Percentiles rank a stretch among this genome's conserved stretches.
Conservation (phyloP, 2,329 filamentous ascomycete genomes). For the Cladosporium sp. region DNA sequence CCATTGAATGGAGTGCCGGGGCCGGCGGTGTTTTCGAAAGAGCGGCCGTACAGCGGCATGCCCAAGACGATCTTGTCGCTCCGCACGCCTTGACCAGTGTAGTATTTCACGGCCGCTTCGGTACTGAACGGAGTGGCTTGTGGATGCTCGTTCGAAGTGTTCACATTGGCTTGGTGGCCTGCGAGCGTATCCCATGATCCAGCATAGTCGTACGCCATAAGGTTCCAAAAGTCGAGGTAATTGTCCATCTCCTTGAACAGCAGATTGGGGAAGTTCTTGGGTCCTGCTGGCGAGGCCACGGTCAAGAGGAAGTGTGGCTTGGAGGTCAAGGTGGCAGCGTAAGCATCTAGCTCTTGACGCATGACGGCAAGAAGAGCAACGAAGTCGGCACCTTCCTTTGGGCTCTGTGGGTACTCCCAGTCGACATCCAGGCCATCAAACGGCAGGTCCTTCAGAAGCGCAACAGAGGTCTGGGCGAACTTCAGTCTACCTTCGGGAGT, state of each 20-base stretch:
- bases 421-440: conserved; percentile 59
- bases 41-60: conserved; percentile 87
- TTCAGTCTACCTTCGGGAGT: conserved; percentile 61
- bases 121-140: conserved; percentile 75
- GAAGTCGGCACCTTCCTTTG: conserved; percentile 43
- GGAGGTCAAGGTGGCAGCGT: conserved; percentile 37
- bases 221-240: conserved; percentile 49
- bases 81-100: conserved; percentile 61
- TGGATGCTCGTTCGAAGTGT: conserved; percentile 58
- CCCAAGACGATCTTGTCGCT: conserved; percentile 76
- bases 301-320: conserved; percentile 45
- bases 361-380: conserved; percentile 41
- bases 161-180: conserved; percentile 80
- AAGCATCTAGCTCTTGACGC: conserved; percentile 43
- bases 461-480: conserved; percentile 72
- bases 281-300: conserved; percentile 47
- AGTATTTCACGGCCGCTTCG: conserved; percentile 67
- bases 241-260: conserved; percentile 41
- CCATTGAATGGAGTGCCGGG: conserved; percentile 69
- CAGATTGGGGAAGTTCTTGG: conserved; percentile 45
- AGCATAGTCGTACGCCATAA: conserved; percentile 58
- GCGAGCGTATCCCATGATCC: conserved; percentile 73
- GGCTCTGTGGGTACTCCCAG: conserved; percentile 49
- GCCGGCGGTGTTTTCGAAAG: conserved; percentile 76
- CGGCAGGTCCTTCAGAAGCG: conserved; percentile 75